These are phyloP conservation scores for Oxytropis ochrocephala DNA, from an alignment of 306 rosid species.

Conservation along the genomic window DNA sequence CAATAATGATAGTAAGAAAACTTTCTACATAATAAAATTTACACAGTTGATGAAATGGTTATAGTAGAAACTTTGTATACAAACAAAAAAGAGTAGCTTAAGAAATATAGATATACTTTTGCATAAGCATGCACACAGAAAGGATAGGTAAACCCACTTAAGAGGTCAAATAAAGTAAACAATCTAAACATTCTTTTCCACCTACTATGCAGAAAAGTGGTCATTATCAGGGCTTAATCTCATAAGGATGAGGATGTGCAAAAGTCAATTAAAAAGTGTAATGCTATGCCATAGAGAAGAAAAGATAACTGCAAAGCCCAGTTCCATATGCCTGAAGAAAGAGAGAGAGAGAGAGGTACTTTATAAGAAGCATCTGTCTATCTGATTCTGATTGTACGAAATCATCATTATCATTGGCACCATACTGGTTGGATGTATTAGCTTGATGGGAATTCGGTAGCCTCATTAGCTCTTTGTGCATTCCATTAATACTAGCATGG, in stretches of 20 bases:
- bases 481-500: slow-evolving; percentile 41
- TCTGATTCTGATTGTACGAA: slow-evolving; percentile 89
- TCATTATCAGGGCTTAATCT: neutral
- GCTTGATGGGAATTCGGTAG: slow-evolving; percentile 54
- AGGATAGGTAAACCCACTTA: neutral
- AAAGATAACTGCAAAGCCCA: slow-evolving; percentile 16
- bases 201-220: neutral
- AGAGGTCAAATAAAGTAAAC: slow-evolving; percentile 12
- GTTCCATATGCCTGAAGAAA: neutral
- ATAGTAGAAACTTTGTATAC: neutral
- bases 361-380: slow-evolving; percentile 84
- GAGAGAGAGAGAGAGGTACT: slow-evolving; percentile 27
- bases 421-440: slow-evolving; percentile 43
- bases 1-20: neutral
- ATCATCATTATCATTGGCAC: slow-evolving; percentile 59
- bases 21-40: neutral
- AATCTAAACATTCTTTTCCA: slow-evolving; percentile 2
- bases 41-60: neutral
- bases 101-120: neutral
- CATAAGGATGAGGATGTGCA: neutral
- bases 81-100: slow-evolving; percentile 2
- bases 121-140: slow-evolving; percentile 6
- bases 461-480: slow-evolving; percentile 81
- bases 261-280: neutral
- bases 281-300: neutral